Conservation (phyloP, 2,329 filamentous ascomycete genomes). For the Apiospora rasikravindrae region DNA sequence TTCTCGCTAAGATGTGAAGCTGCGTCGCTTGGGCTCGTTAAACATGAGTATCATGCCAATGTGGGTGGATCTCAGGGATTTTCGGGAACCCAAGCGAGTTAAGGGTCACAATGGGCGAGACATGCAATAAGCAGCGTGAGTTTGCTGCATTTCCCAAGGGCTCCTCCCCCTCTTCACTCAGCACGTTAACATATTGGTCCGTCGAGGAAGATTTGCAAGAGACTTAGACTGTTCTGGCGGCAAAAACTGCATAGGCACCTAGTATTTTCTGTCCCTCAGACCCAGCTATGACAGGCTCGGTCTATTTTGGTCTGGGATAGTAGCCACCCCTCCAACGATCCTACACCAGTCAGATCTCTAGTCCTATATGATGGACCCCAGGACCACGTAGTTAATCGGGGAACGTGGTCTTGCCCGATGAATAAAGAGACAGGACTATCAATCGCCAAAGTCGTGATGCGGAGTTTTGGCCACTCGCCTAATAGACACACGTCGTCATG, state of each 20-base stretch:
- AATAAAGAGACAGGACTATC: background rate
- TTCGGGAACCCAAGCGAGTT: conserved; percentile 20
- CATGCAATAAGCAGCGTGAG: background rate
- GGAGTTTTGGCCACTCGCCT: conserved; percentile 19
- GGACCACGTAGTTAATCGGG: background rate
- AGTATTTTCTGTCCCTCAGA: background rate
- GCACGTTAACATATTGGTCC: background rate
- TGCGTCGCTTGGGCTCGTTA: conserved; percentile 12
- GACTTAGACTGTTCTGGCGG: conserved; percentile 5
- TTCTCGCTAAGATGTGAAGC: conserved; percentile 14
- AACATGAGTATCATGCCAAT: background rate
- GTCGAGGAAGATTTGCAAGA: background rate
- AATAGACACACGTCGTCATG: conserved; percentile 10
- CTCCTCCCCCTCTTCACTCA: background rate
- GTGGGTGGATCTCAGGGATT: conserved; percentile 16
- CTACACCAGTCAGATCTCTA: background rate
- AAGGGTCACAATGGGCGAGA: conserved; percentile 15
- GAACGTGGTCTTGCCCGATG: background rate
- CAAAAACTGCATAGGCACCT: background rate
- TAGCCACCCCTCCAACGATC: background rate
- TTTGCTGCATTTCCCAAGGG: background rate
- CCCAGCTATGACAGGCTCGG: background rate
- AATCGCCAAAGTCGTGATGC: background rate
- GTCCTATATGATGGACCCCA: background rate
- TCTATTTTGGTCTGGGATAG: conserved; percentile 11